A percentile compares a stretch with the other conserved stretches of the same genome.
Evolutionary conservation across 495 filamentous ascomycete species (phyloP).

Genomic region (Staphylotrichum longicolle): DNA sequence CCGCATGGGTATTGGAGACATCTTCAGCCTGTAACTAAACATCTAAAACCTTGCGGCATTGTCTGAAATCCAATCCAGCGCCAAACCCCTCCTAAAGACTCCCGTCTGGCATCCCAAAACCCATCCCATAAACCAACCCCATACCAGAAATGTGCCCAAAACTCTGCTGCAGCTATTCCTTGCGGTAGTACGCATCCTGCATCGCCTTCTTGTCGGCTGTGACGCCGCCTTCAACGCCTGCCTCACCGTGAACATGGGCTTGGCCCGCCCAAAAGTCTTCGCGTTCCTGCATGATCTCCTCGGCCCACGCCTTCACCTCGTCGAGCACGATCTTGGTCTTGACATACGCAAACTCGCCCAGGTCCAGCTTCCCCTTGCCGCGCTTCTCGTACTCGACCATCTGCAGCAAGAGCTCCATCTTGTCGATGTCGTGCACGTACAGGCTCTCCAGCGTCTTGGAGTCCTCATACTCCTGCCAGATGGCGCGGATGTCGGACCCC

Average conservation of each 20-base stretch:
- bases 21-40: constrained; percentile 2
- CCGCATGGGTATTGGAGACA: background rate
- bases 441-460: constrained; percentile 74
- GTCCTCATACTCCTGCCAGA: constrained; percentile 95
- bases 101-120: background rate
- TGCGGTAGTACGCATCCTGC: constrained; percentile 46
- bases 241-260: constrained; percentile 43
- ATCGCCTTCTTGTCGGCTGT: constrained; percentile 33
- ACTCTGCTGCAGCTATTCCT: constrained; percentile 17
- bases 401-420: constrained; percentile 90
- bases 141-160: background rate
- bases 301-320: constrained; percentile 78
- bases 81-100: constrained; percentile 1
- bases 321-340: constrained; percentile 65
- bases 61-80: constrained; percentile 14
- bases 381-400: constrained; percentile 94
- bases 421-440: constrained; percentile 96
- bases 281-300: constrained; percentile 72
- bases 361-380: constrained; percentile 60
- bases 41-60: constrained; percentile 10
- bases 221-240: constrained; percentile 41
- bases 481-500: constrained; percentile 63
- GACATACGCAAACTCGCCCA: constrained; percentile 82
- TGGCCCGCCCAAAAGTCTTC: constrained; percentile 64
- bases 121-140: background rate